Base-by-base conservation (phyloP, 116 monocot species). In the Trichopus zeylanicus region DNA sequence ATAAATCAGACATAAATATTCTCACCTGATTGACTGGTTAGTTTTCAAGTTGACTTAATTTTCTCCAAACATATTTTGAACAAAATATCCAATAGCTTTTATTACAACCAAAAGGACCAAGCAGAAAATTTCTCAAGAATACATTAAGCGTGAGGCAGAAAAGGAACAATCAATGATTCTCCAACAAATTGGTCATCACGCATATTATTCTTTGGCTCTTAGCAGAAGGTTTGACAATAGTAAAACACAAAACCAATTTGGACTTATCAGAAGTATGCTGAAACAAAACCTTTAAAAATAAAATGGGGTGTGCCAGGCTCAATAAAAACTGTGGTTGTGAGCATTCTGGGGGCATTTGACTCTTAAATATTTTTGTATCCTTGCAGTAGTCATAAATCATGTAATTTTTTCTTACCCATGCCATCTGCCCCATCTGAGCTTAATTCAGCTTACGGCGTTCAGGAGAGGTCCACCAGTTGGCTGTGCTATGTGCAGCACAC, bases 321-420 rank as follows among this genome's bases (percentile, higher is more conserved):
- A 18, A 59, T 73, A 54, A 73, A 37, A 48, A 62, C 1, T 35
- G 73, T 0, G 57, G 75, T 21, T 61, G 74, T 22, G 49, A 71
- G 35, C 88, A 83, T 57, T 88, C 88, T 3, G 46, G 63, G 4
- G 83, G 68, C 22, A 77, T 3, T 18, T 61, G 26, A 21, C 67
- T 71, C 19, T 63, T 62, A 64, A 79, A 80, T 26, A 70, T 56
- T 9, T 61, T 52, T 3, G 53, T 39, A 66, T 83, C 80, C 13
- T 61, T 65, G 74, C 80, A 88, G 56, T 84, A 89, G 55, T 88
- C 66, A 58, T 81, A 80, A 15, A 88, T 70, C 77, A 84, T 68
- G 67, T 75, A 80, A 10, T 83, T 68, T 12, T 58, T 53, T 52
- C 76, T 76, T 26, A 80, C 70, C 70, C 63, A 68, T 2, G 49